Percentiles rank a stretch among this genome's conserved stretches.
These are phyloP conservation scores for Oehlia diaphana DNA, from an alignment of 192 early-diverging fungal genomes.

Conservation along the genomic window DNA sequence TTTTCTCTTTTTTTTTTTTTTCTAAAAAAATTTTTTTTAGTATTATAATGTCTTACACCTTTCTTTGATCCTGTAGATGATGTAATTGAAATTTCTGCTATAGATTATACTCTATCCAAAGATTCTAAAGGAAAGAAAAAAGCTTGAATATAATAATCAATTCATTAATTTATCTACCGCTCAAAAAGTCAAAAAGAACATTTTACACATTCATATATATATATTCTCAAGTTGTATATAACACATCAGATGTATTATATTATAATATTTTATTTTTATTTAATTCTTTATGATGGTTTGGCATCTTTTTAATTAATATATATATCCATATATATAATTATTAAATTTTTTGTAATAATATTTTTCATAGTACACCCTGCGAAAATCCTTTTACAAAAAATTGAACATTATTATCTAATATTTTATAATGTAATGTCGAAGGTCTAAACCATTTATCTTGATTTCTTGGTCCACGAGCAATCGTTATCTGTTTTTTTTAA, in stretches of 20 bases:
- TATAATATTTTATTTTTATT: no score
- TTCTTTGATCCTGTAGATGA: not conserved
- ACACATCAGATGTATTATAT: not conserved
- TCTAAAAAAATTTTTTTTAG: no score
- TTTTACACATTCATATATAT: not conserved
- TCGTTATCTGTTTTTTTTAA: conserved; percentile 36
- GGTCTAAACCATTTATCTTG: conserved; percentile 41
- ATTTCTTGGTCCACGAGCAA: conserved; percentile 52
- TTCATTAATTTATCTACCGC: not conserved
- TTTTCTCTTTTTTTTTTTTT: not conserved
- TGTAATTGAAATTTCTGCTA: not conserved
- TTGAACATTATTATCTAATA: conserved; percentile 58
- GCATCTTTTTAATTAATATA: not conserved
- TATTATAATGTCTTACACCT: not conserved
- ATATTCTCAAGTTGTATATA: not conserved
- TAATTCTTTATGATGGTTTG: no score
- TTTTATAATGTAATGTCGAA: conserved; percentile 56
- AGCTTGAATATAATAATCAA: not conserved
- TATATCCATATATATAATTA: not conserved
- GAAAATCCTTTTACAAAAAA: conserved; percentile 62
- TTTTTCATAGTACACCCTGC: conserved; percentile 35
- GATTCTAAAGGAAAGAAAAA: not conserved
- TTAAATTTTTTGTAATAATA: not conserved
- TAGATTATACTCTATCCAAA: not conserved
- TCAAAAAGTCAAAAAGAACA: not conserved